These are phyloP conservation scores for Dittrichia graveolens DNA, from an alignment of 129 eudicot species.

Conservation along the genomic window DNA sequence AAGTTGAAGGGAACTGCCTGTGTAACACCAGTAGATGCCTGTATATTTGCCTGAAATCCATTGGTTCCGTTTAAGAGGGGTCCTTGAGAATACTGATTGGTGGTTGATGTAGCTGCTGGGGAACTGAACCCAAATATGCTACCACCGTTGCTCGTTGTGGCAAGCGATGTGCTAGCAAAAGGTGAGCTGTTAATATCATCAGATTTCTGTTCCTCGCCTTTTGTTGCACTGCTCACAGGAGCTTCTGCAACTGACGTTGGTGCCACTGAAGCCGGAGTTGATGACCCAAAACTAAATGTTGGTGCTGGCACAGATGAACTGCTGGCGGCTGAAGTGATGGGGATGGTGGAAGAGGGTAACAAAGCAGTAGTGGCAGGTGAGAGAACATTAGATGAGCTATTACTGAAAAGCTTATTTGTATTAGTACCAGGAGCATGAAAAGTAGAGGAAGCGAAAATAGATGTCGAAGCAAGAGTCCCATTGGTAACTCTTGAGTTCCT, in stretches of 20 bases:
- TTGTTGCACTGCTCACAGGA: conserved; percentile 26
- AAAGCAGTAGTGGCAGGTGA: conserved; percentile 28
- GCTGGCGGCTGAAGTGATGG: conserved; percentile 32
- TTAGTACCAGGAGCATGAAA: conserved; percentile 29
- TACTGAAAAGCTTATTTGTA: conserved; percentile 30
- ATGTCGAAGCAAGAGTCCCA: conserved; percentile 48
- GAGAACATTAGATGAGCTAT: conserved; percentile 12
- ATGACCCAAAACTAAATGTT: conserved; percentile 41
- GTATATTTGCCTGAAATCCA: conserved; percentile 37
- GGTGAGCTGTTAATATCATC: conserved; percentile 29
- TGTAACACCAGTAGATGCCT: conserved; percentile 39
- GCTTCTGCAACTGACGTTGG: conserved; percentile 17
- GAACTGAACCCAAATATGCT: conserved; percentile 45
- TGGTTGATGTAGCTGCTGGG: conserved; percentile 37
- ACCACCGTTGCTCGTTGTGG: conserved; percentile 38
- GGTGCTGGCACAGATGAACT: conserved; percentile 42
- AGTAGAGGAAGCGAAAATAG: conserved; percentile 29
- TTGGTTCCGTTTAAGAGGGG: neutral
- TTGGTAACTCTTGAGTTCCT: conserved; percentile 30
- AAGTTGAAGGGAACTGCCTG: conserved; percentile 44
- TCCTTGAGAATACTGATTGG: conserved; percentile 3
- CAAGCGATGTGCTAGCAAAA: conserved; percentile 33
- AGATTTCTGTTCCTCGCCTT: conserved; percentile 30
- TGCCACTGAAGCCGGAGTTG: conserved; percentile 18
- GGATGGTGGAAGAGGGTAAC: conserved; percentile 34